Evolutionary conservation across 73 alveolate genomes (phyloP).

Genomic region (Halteria grandinella): DNA sequence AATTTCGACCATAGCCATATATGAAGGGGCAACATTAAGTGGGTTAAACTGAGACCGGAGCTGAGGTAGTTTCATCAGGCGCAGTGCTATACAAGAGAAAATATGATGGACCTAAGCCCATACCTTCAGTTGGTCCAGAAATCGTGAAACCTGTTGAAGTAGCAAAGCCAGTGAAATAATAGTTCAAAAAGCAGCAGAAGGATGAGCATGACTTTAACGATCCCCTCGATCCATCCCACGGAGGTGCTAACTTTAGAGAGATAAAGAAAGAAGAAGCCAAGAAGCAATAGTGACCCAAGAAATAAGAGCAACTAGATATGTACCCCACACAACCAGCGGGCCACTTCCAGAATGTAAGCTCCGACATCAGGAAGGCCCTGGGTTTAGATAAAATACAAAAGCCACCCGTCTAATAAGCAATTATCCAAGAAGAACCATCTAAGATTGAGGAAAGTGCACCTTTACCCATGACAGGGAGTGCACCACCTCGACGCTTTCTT

Average conservation of each 20-base stretch:
- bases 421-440: background rate
- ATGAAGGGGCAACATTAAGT: background rate
- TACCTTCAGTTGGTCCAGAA: no score
- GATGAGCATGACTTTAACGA: conserved; percentile 23
- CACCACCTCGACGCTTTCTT: background rate
- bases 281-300: background rate
- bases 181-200: background rate
- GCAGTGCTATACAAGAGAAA: no score
- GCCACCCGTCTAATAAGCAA: background rate
- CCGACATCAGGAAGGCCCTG: conserved; percentile 33
- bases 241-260: conserved; percentile 14
- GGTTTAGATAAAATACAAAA: conserved; percentile 33
- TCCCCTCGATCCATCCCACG: conserved; percentile 50
- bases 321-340: background rate
- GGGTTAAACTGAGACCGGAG: background rate
- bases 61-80: no score
- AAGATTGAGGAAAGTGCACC: background rate
- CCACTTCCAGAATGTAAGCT: conserved; percentile 11
- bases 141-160: background rate
- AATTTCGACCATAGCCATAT: background rate
- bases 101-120: no score
- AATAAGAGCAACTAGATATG: no score
- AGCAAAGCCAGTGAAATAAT: background rate
- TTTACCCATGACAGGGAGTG: background rate
- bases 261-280: conserved; percentile 8